A percentile compares a stretch with the other conserved stretches of the same genome.
Evolutionary conservation across 2,329 filamentous ascomycete genomes (phyloP).

Genomic region (Aspergillus sp.): DNA sequence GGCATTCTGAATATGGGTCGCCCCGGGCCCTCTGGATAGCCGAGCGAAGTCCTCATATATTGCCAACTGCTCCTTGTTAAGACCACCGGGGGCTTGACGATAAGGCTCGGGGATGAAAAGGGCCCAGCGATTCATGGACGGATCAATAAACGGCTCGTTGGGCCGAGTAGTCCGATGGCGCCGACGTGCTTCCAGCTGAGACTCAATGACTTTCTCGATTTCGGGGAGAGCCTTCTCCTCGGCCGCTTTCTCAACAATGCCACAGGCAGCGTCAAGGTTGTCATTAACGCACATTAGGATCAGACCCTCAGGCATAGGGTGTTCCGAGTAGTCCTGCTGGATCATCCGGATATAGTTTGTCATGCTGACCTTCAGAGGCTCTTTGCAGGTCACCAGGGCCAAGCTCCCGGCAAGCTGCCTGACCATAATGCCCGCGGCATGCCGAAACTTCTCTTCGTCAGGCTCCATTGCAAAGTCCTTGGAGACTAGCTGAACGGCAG

Average conservation of each 20-base stretch:
- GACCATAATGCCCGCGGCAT: conserved; percentile 85
- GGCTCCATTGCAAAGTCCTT: conserved; percentile 95
- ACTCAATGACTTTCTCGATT: conserved; percentile 86
- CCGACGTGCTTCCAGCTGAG: conserved; percentile 66
- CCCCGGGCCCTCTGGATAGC: conserved; percentile 59
- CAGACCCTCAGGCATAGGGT: conserved; percentile 81
- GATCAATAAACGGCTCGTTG: conserved; percentile 76
- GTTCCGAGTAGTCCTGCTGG: conserved; percentile 53
- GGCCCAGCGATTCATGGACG: conserved; percentile 77
- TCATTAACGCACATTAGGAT: conserved; percentile 99
- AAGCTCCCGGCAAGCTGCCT: conserved; percentile 89
- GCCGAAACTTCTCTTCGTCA: conserved; percentile 77
- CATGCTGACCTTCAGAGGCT: conserved; percentile 90
- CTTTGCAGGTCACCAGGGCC: conserved; percentile 95
- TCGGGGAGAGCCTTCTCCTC: conserved; percentile 88
- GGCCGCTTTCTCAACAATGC: conserved; percentile 88
- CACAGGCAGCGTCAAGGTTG: conserved; percentile 87
- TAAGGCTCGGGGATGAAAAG: conserved; percentile 90
- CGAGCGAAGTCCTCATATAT: conserved; percentile 96
- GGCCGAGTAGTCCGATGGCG: conserved; percentile 65
- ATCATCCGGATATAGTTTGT: conserved; percentile 93
- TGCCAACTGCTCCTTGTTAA: conserved; percentile 85
- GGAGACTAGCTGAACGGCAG: conserved; percentile 85
- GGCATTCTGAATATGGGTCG: conserved; percentile 44
- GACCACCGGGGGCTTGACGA: conserved; percentile 69